Base-by-base conservation (phyloP, 2,329 filamentous ascomycete genomes). In the Botrytis deweyae region DNA sequence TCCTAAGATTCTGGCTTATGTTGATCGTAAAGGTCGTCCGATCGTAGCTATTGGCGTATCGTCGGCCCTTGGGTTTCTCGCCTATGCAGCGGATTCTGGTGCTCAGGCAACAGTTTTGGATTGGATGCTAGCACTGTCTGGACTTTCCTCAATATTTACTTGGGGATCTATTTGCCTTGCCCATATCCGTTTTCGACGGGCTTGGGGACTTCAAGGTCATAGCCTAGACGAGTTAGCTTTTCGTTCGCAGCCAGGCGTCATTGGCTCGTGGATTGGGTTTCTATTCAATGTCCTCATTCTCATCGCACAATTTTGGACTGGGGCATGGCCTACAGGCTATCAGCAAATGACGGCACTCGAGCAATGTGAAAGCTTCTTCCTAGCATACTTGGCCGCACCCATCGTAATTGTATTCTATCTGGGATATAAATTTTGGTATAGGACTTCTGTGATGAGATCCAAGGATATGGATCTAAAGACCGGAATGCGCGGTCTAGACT, bases 101-200 rank as follows among this genome's bases (percentile, higher is more conserved):
- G 66, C 83, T 4, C 82, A 89, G 76, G 84, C 84, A 25, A 83
- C 86, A 44, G 90, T 93, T 8, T 92, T 97, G 76, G 87, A 89
- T 79, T 97, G 95, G 94, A 89, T 97, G 82, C 86, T 93, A 61
- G 88, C 92, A 74, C 86, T 94, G 66, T 93, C 91, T 1, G 92
- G 90, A 66, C 86, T 94, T 38, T 92, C 90, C 16, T 91, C 88
- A 64, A 88, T 94, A 80, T 93, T 95, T 84, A 94, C 92, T 8
- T 95, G 93, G 93, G 89, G 87, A 72, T 92, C 92, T 77, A 95
- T 97, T 82, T 97, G 94, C 82, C 84, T 97, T n/a, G 89, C 92
- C 38, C 95, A 98, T 83, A 97, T 98, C 80, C 93, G 94, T 73
- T 98, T 98, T 88, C 93, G 95, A 76, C 84, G 84, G 40, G 93